Conservation (phyloP, 805 yeast species). For the Metschnikowia bowlesiae region DNA sequence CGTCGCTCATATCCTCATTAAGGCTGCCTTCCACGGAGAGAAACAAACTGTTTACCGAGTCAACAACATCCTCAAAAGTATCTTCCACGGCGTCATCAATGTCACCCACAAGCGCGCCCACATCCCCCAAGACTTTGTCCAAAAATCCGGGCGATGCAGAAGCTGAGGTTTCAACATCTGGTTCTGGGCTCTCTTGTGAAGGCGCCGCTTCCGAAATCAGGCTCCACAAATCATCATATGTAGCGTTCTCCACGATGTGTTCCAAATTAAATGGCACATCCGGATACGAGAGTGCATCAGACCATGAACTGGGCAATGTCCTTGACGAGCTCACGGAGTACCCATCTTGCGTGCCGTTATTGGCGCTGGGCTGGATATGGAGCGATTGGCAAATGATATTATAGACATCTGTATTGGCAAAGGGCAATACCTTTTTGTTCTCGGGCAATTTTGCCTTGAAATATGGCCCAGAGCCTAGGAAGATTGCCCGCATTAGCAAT, state of each 20-base stretch:
- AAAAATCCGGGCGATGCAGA: not conserved
- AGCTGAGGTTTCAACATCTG: not conserved
- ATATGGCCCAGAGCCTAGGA: constrained; percentile 77
- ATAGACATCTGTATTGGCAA: constrained; percentile 69
- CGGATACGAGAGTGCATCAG: constrained; percentile 46
- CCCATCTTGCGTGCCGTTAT: constrained; percentile 48
- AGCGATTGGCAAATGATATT: constrained; percentile 68
- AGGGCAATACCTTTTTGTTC: constrained; percentile 48
- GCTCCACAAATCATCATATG: constrained; percentile 47
- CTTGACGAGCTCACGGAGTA: constrained; percentile 23
- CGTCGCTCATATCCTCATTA: constrained; percentile 4
- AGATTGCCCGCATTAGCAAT: constrained; percentile 77
- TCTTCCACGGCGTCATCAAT: constrained; percentile 16
- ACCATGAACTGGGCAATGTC: constrained; percentile 42
- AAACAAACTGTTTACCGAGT: constrained; percentile 11
- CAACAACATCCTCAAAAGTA: constrained; percentile 13
- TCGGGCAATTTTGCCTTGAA: constrained; percentile 40
- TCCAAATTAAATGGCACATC: constrained; percentile 44
- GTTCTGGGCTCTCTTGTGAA: not conserved
- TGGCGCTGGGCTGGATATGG: constrained; percentile 45
- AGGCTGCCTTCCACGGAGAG: constrained; percentile 10
- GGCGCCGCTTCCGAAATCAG: not conserved
- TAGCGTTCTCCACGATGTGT: constrained; percentile 43
- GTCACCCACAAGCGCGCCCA: constrained; percentile 17
- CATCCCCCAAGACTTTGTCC: not conserved